Evolutionary conservation across 192 early-diverging fungal genomes (phyloP).

Genomic region (Coemansia sp.): DNA sequence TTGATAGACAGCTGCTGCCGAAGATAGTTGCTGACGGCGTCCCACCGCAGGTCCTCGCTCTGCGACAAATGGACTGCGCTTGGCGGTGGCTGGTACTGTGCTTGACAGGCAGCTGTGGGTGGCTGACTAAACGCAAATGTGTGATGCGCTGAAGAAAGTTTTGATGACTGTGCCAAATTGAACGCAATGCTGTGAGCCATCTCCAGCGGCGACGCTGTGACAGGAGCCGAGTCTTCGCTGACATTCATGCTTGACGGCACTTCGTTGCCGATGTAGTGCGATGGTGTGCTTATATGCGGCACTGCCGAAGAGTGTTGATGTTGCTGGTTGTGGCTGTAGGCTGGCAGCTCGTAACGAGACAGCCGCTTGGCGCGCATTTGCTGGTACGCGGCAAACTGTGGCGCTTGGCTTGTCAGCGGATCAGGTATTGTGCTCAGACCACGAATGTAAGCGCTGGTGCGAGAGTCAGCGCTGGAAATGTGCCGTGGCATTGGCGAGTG

Average conservation of each 20-base stretch:
- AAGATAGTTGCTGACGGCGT: conserved; percentile 36
- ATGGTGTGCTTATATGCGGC: background rate
- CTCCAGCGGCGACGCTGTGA: conserved; percentile 15
- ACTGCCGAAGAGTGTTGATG: background rate
- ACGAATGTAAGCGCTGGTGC: conserved; percentile 10
- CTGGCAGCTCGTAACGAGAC: conserved; percentile 24
- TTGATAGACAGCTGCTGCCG: conserved; percentile 36
- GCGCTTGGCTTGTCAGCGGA: conserved; percentile 23
- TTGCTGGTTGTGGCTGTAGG: background rate
- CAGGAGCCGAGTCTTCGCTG: background rate
- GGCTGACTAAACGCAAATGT: conserved; percentile 13
- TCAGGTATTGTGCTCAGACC: conserved; percentile 15
- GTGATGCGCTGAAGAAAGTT: background rate
- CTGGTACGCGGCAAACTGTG: conserved; percentile 42
- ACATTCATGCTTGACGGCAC: background rate
- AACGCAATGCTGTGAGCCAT: conserved; percentile 12
- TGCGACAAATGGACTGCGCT: conserved; percentile 32
- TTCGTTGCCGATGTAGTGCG: background rate
- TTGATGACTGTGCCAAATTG: background rate
- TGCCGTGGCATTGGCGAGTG: conserved; percentile 15
- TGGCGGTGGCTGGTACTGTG: background rate
- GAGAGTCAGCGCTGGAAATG: conserved; percentile 14
- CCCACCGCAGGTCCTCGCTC: conserved; percentile 46
- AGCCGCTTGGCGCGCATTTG: conserved; percentile 35
- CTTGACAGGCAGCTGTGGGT: background rate